These are phyloP conservation scores for Plasmodium vivax DNA, from an alignment of 169 alveolate genomes.

Conservation along the genomic window DNA sequence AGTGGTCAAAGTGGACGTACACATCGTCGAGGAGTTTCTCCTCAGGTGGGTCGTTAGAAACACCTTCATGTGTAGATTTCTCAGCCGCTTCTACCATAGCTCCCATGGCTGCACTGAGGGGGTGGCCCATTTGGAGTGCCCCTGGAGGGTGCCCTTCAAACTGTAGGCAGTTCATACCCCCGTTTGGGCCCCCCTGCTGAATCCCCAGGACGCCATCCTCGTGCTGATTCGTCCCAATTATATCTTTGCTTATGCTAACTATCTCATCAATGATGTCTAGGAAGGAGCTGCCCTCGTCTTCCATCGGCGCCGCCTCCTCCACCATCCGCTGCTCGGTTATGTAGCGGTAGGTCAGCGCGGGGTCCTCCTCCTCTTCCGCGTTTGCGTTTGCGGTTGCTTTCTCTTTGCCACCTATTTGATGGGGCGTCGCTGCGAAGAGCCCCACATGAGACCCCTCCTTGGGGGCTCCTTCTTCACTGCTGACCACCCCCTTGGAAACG, in stretches of 20 bases:
- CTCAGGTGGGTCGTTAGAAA: background rate
- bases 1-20: background rate
- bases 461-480: background rate
- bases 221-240: conserved; percentile 8
- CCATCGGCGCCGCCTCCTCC: background rate
- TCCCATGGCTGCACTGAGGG: background rate
- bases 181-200: background rate
- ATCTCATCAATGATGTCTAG: conserved; percentile 49
- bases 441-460: background rate
- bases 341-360: background rate
- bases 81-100: background rate
- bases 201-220: background rate
- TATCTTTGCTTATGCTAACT: conserved; percentile 44
- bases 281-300: conserved; percentile 13
- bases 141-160: background rate
- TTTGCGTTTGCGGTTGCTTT: background rate
- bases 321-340: background rate
- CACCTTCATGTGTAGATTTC: background rate
- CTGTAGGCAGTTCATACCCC: background rate
- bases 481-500: background rate
- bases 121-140: background rate
- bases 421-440: background rate
- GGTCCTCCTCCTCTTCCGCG: background rate
- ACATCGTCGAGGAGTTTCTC: background rate
- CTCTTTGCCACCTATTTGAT: background rate